Conservation (phyloP, 805 yeast species). For the Pichia nanzhaoensis region DNA sequence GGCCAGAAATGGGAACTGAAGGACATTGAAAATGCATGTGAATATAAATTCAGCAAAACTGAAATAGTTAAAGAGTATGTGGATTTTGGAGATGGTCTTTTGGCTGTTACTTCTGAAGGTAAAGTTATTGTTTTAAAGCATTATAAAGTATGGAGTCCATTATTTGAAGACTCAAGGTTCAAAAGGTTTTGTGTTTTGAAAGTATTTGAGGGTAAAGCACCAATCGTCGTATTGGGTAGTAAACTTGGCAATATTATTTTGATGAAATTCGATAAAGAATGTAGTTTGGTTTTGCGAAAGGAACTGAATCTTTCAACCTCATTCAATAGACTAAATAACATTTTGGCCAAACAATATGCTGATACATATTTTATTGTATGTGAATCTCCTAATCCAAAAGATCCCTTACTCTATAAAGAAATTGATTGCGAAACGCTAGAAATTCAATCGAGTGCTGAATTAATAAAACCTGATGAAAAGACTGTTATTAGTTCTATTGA, state of each 20-base stretch:
- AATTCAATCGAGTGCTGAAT: slow-evolving; percentile 10
- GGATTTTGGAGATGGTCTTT: slow-evolving; percentile 38
- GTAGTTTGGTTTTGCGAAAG: slow-evolving; percentile 24
- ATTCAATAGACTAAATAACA: slow-evolving; percentile 41
- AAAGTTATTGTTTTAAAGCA: slow-evolving; percentile 34
- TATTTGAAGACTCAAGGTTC: slow-evolving; percentile 24
- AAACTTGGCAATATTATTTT: slow-evolving; percentile 38
- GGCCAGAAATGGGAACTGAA: slow-evolving; percentile 26
- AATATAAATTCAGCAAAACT: slow-evolving; percentile 30
- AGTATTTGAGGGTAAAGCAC: slow-evolving; percentile 15
- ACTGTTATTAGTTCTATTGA: slow-evolving; percentile 57
- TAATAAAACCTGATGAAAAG: slow-evolving; percentile 27
- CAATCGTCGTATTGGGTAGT: slow-evolving; percentile 25
- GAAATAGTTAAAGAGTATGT: slow-evolving; percentile 60
- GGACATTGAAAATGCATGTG: slow-evolving; percentile 29
- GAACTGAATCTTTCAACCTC: slow-evolving; percentile 27
- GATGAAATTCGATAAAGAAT: slow-evolving; percentile 35
- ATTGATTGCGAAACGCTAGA: slow-evolving; percentile 28
- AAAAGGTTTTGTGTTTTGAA: slow-evolving; percentile 25
- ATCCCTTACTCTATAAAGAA: slow-evolving; percentile 41
- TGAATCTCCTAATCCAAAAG: slow-evolving; percentile 65
- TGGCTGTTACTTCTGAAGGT: slow-evolving; percentile 58
- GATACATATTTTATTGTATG: slow-evolving; percentile 35
- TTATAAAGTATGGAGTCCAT: slow-evolving; percentile 24
- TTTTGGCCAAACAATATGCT: slow-evolving; percentile 30